Evolutionary conservation across 140 eudicot species (phyloP), one percentile per base, ranked within the genome.

Genomic region (Bidens hawaiensis): DNA sequence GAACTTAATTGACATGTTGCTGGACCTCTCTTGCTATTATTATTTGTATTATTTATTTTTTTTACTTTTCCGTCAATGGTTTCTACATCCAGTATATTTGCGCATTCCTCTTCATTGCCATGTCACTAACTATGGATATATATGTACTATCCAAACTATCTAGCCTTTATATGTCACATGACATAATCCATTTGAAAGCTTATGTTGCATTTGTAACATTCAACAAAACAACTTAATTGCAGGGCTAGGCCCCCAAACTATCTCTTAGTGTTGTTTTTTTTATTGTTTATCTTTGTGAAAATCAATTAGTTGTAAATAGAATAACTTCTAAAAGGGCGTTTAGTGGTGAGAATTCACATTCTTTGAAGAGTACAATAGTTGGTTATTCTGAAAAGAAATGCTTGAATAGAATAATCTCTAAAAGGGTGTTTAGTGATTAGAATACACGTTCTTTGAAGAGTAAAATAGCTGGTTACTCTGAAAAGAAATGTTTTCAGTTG

Each of bases 181-280:
- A 6, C 50, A 69, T 34, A 38, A 23, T 21, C 42, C 25, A 15
- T 27, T 53, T 68, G 34, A 43, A 55, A 56, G 51, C 33, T 60
- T 50, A 21, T 26, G 13, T n/a, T 69, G 21, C 49, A 2, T 23
- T 16, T 66, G 16, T 15, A 57, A 31, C 16, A 42, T 58, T 27
- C 14, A 25, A 17, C 43, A 12, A 52, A 55, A 28, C 41, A 24
- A 23, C 27, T 24, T 33, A 51, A 33, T 17, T 45, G 55, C 12
- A 27, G 26, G 63, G 63, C 53, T 40, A 10, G 38, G n/a, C 18
- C 41, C 64, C 45, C 30, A 6, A 17, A 54, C 24, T 26, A 25
- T 52, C 21, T 27, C 62, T 36, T 66, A 23, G 10, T 16, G 54
- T 11, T 13, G 17, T 24, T 54, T 43, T 25, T n/a, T 54, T 38